Conservation (phyloP, 2,329 filamentous ascomycete genomes). For the Lasiodiplodia sp. region DNA sequence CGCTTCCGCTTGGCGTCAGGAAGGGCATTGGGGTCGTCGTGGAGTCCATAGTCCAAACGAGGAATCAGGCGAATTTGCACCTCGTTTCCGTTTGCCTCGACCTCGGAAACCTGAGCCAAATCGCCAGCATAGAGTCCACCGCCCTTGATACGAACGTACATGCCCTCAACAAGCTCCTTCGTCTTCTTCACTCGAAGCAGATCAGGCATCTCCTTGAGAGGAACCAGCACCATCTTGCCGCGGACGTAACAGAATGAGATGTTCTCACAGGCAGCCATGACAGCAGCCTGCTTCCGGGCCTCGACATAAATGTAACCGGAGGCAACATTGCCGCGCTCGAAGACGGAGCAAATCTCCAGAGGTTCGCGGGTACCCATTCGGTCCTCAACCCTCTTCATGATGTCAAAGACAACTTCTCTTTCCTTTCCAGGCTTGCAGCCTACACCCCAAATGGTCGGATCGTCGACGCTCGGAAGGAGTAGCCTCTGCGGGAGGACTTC, state of each 20-base stretch:
- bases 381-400: constrained; percentile 90
- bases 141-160: constrained; percentile 88
- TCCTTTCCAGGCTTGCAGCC: constrained; percentile 96
- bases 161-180: constrained; percentile 85
- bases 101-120: constrained; percentile 88
- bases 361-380: constrained; percentile 78
- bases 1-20: constrained; percentile 79
- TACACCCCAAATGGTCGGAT: constrained; percentile 95
- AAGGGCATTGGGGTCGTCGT: constrained; percentile 71
- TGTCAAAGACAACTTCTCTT: constrained; percentile 83
- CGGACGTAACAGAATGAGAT: constrained; percentile 90
- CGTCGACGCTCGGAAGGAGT: constrained; percentile 89
- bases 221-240: constrained; percentile 84
- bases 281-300: constrained; percentile 84
- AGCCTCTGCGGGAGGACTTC: constrained; percentile 84
- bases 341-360: constrained; percentile 84
- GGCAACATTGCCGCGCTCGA: constrained; percentile 86
- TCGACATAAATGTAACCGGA: constrained; percentile 96
- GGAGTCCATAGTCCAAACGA: constrained; percentile 87
- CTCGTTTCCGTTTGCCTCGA: constrained; percentile 91
- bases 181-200: constrained; percentile 83
- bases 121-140: constrained; percentile 85
- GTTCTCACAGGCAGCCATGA: constrained; percentile 80
- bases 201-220: constrained; percentile 97
- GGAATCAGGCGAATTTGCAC: constrained; percentile 88